Conservation (phyloP, 1,139 yeast genomes). For the Casaregolazyma lundiana region DNA sequence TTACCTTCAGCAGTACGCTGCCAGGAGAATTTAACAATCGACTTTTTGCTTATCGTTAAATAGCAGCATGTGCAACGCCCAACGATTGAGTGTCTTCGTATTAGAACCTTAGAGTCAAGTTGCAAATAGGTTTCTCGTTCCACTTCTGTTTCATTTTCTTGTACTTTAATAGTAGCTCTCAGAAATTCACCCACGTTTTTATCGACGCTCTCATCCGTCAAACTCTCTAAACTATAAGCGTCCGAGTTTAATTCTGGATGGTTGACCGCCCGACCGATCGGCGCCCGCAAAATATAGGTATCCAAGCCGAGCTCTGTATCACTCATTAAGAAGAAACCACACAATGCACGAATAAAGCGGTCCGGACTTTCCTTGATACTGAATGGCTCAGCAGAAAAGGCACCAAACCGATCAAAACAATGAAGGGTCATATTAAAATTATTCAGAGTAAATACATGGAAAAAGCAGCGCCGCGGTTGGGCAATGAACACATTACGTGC, state of each 20-base stretch:
- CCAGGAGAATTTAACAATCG: neutral
- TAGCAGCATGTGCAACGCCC: neutral
- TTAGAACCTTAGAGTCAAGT: neutral
- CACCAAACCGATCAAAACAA: neutral
- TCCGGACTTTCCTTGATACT: neutral
- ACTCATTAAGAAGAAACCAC: neutral
- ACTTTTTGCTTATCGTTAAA: neutral
- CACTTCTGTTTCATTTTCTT: neutral
- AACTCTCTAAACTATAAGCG: too few relatives aligned
- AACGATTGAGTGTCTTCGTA: neutral
- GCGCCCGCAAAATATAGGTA: too few relatives aligned
- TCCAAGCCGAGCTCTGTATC: neutral
- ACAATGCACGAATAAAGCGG: neutral
- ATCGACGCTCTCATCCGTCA: too few relatives aligned
- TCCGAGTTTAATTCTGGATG: too few relatives aligned
- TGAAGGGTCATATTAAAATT: neutral
- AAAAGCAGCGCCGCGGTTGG: neutral
- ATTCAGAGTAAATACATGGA: neutral
- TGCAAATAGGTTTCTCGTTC: neutral
- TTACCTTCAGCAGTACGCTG: neutral
- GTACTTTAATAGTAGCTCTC: too few relatives aligned
- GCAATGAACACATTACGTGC: neutral
- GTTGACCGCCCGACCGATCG: too few relatives aligned
- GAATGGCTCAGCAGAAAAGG: neutral
- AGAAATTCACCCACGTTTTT: too few relatives aligned